A percentile compares a stretch with the other conserved stretches of the same genome.
phyloP scores from a whole-genome alignment of 1,284 basidiomycete genomes.

The Sporisorium graminicola region DNA sequence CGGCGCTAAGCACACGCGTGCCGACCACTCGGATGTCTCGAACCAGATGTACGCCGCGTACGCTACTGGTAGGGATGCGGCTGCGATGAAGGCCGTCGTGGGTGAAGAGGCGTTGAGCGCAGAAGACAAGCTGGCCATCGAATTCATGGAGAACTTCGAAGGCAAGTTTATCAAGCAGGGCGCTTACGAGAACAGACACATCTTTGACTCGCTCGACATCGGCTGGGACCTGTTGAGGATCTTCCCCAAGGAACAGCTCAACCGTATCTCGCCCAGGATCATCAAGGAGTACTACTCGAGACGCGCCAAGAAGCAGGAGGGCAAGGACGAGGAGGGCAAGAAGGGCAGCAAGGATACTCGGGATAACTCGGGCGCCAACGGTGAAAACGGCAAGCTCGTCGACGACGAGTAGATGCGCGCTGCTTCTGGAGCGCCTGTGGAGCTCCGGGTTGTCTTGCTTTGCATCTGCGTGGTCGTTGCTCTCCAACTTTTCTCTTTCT shows the following conservation, averaged over 20 bases:
- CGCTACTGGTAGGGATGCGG: conserved; percentile 85
- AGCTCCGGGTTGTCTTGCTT: neutral
- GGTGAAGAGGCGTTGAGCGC: conserved; percentile 95
- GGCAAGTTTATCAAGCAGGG: conserved; percentile 74
- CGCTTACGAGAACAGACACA: conserved; percentile 92
- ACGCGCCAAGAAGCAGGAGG: conserved; percentile 50
- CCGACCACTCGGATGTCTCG: conserved; percentile 98
- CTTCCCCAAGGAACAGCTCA: conserved; percentile 98
- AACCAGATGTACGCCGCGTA: conserved; percentile 70
- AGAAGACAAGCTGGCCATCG: conserved; percentile 76
- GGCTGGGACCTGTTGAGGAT: conserved; percentile 97
- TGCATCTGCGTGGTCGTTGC: neutral
- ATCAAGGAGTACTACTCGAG: conserved; percentile 69
- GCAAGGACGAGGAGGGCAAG: conserved; percentile 33
- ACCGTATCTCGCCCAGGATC: conserved; percentile 75
- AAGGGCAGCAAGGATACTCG: conserved; percentile 48
- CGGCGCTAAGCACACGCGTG: conserved; percentile 95
- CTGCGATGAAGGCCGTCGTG: conserved; percentile 99
- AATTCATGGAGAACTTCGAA: conserved; percentile 69
- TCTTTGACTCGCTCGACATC: conserved; percentile 97
- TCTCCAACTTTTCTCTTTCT: neutral
- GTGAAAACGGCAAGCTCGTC: conserved; percentile 41
- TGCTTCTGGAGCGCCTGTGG: neutral
- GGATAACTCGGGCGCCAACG: conserved; percentile 31
- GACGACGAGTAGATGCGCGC: conserved; percentile 34